Evolutionary conservation across 805 yeast genomes (phyloP).

Genomic region (Kazachstania taianensis): DNA sequence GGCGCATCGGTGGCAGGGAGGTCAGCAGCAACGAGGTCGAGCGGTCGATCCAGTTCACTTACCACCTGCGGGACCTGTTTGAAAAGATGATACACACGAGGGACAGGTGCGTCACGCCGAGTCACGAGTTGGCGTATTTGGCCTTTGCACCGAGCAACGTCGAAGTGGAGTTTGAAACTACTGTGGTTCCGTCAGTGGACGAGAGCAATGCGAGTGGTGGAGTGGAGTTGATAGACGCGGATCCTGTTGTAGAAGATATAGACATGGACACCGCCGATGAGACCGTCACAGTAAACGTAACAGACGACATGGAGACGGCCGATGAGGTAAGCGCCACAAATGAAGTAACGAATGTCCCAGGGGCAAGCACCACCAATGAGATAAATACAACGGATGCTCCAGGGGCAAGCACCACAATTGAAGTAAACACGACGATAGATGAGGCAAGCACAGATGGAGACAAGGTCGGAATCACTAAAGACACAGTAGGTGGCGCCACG

Average conservation of each 20-base stretch:
- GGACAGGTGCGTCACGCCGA: slow-evolving; percentile 64
- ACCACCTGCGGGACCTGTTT: slow-evolving; percentile 61
- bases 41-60: slow-evolving; percentile 74
- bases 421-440: background rate
- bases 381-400: background rate
- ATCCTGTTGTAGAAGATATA: background rate
- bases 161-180: slow-evolving; percentile 47
- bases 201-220: background rate
- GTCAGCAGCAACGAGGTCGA: slow-evolving; percentile 72
- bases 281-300: no score
- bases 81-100: slow-evolving; percentile 54
- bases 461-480: background rate
- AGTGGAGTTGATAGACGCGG: background rate
- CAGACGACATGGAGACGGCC: no score
- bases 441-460: background rate
- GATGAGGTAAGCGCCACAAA: no score
- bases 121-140: slow-evolving; percentile 73
- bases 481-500: slow-evolving; percentile 6
- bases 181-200: no score
- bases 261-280: background rate
- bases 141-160: slow-evolving; percentile 70
- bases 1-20: slow-evolving; percentile 81
- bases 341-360: background rate
- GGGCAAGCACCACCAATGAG: no score
- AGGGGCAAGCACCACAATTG: background rate